Conservation (phyloP, 371 early-diverging fungal genomes). For the Mucor lusitanicus region DNA sequence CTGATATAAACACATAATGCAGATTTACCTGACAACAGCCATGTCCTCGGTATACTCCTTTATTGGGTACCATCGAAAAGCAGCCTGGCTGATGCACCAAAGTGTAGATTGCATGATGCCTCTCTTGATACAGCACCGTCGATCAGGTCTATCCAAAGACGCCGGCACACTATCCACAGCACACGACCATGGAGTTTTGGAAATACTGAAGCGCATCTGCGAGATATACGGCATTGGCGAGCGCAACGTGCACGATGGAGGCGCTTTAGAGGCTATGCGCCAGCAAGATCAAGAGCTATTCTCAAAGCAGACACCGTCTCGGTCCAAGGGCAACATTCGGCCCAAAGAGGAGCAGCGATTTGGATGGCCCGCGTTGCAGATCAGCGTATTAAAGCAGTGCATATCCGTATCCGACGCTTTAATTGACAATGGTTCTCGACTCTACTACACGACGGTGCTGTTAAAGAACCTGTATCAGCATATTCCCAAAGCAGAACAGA, state of each 20-base stretch:
- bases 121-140: constrained; percentile 50
- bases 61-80: constrained; percentile 72
- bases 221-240: constrained; percentile 69
- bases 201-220: constrained; percentile 62
- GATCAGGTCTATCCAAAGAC: constrained; percentile 32
- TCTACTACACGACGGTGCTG: constrained; percentile 67
- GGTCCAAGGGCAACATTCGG: not conserved
- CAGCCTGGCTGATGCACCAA: constrained; percentile 73
- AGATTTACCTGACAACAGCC: constrained; percentile 61
- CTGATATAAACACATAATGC: no score
- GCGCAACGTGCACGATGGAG: constrained; percentile 56
- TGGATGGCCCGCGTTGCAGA: constrained; percentile 83
- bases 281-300: constrained; percentile 15
- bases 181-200: constrained; percentile 58
- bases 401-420: constrained; percentile 72
- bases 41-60: constrained; percentile 64
- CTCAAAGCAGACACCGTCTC: not conserved
- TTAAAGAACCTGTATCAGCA: constrained; percentile 65
- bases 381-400: constrained; percentile 75
- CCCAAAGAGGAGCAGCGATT: constrained; percentile 8
- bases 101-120: constrained; percentile 63
- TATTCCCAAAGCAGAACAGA: constrained; percentile 69
- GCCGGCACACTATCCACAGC: constrained; percentile 14
- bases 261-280: constrained; percentile 25
- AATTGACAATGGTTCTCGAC: constrained; percentile 64